These are phyloP conservation scores for Didymosphaeria variabile DNA, from an alignment of 2,329 filamentous ascomycete species.

Conservation along the genomic window DNA sequence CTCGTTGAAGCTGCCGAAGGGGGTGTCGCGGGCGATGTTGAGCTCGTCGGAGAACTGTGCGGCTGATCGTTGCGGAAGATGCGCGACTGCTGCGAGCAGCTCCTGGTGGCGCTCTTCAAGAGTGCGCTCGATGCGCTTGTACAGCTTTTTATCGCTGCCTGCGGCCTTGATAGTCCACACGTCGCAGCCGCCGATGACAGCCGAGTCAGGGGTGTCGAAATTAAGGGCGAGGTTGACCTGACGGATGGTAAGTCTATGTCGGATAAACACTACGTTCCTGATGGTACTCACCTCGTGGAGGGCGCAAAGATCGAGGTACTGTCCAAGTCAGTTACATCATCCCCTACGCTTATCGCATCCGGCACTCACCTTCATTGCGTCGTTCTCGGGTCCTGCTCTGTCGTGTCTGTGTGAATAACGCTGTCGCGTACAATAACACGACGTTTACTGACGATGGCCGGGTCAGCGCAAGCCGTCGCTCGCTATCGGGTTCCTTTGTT, in stretches of 20 bases:
- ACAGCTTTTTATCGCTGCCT: constrained; percentile 94
- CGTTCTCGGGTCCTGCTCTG: constrained; percentile 14
- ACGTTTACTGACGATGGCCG: constrained; percentile 16
- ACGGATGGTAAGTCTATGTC: background rate
- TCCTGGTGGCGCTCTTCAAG: constrained; percentile 92
- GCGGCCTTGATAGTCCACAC: constrained; percentile 97
- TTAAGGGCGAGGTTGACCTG: constrained; percentile 86
- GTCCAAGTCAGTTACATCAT: constrained; percentile 44
- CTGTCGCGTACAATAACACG: constrained; percentile 18
- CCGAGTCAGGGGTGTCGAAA: constrained; percentile 92
- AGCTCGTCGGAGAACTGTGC: constrained; percentile 71
- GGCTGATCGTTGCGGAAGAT: constrained; percentile 83
- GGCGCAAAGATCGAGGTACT: constrained; percentile 92
- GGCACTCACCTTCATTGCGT: constrained; percentile 51
- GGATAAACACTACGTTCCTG: background rate
- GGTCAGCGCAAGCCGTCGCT: constrained; percentile 32
- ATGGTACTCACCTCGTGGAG: constrained; percentile 72
- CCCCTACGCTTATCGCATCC: constrained; percentile 27
- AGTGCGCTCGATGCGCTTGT: constrained; percentile 92
- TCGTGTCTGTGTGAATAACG: constrained; percentile 7
- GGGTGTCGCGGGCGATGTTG: constrained; percentile 85
- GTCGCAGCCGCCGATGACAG: constrained; percentile 92
- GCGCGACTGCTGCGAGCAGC: constrained; percentile 83
- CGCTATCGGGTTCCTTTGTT: constrained; percentile 38
- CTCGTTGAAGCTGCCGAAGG: constrained; percentile 90